Conservation (phyloP, 176 grass and related monocot species). For the Alloteropsis semialata region DNA sequence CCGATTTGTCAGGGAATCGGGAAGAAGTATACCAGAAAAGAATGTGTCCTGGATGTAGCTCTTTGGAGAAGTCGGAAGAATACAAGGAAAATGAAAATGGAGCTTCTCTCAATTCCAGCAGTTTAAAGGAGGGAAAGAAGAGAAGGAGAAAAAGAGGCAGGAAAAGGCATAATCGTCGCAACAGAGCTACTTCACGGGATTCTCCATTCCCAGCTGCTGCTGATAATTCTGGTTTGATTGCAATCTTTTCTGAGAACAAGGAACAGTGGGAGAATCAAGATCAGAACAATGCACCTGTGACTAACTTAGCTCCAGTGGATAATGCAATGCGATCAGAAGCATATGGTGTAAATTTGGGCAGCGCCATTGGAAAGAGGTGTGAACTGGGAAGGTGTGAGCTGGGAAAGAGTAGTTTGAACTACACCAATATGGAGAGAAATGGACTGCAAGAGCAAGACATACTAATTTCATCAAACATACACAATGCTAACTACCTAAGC, state of each 20-base stretch:
- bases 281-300: neutral
- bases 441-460: slow-evolving; percentile 11
- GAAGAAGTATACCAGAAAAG: neutral
- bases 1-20: neutral
- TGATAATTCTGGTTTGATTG: slow-evolving; percentile 1
- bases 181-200: neutral
- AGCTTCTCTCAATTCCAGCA: slow-evolving; percentile 10
- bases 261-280: neutral
- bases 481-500: neutral
- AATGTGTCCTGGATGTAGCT: neutral
- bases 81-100: neutral
- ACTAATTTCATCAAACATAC: neutral
- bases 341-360: slow-evolving; percentile 2
- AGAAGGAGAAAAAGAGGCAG: slow-evolving; percentile 2
- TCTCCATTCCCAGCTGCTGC: neutral
- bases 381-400: slow-evolving; percentile 3
- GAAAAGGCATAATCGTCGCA: neutral
- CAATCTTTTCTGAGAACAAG: slow-evolving; percentile 7
- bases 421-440: slow-evolving; percentile 16
- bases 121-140: slow-evolving; percentile 20
- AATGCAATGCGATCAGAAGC: neutral
- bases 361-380: slow-evolving; percentile 5
- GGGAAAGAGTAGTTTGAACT: slow-evolving; percentile 7
- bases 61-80: slow-evolving; percentile 11
- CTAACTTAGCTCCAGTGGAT: neutral